Evolutionary conservation across 23 red algal species (phyloP).

Genomic region (Pyropia yezoensis): DNA sequence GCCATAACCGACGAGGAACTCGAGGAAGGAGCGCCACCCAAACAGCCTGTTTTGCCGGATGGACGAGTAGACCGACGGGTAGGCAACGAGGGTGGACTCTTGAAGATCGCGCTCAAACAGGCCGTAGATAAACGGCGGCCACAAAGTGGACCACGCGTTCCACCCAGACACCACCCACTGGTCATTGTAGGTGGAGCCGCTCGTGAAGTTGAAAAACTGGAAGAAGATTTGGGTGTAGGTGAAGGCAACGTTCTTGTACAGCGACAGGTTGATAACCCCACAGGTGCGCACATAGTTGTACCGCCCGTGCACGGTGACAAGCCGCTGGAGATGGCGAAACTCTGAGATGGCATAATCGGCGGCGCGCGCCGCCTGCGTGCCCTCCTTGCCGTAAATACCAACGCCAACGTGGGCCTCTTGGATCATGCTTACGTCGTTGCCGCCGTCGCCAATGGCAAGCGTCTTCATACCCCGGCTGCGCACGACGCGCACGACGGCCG

Average conservation of each 20-base stretch:
- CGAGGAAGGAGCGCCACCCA: not conserved
- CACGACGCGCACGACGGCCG: conserved; percentile 23
- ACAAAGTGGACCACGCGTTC: conserved; percentile 11
- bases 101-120: conserved; percentile 23
- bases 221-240: conserved; percentile 10
- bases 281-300: conserved; percentile 23
- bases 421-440: conserved; percentile 34
- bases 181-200: conserved; percentile 7
- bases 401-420: conserved; percentile 28
- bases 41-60: not conserved
- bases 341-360: conserved; percentile 13
- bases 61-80: conserved; percentile 16
- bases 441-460: conserved; percentile 33
- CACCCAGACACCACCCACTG: conserved; percentile 13
- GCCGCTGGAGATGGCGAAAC: conserved; percentile 12
- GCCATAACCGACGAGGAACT: not conserved
- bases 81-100: conserved; percentile 2
- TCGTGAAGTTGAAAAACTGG: conserved; percentile 13
- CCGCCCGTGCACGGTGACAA: conserved; percentile 16
- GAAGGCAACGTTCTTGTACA: conserved; percentile 32
- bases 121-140: conserved; percentile 13
- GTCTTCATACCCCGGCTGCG: conserved; percentile 1
- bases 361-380: conserved; percentile 15
- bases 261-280: conserved; percentile 14
- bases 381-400: conserved; percentile 32